Conservation (phyloP, 2,329 filamentous ascomycete genomes). For the Sclerotinia glacialis region DNA sequence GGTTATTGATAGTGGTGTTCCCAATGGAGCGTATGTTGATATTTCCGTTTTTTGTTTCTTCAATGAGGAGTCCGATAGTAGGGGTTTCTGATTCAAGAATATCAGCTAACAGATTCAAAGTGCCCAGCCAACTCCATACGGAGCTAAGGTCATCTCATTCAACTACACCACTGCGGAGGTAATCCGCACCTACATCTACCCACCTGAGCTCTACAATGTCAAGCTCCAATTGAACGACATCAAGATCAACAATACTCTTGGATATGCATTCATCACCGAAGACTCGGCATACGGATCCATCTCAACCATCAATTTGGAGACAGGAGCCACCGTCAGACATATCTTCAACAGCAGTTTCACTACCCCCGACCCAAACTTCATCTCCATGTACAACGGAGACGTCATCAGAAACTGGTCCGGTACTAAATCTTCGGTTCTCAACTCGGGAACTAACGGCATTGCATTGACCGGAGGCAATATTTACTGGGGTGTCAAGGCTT, state of each 20-base stretch:
- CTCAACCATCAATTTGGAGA: not conserved
- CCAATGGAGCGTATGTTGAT: slow-evolving; percentile 6
- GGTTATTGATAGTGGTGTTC: slow-evolving; percentile 8
- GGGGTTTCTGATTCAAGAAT: not conserved
- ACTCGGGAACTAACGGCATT: not conserved
- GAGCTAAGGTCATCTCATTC: slow-evolving; percentile 5
- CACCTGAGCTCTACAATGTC: slow-evolving; percentile 9
- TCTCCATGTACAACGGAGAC: slow-evolving; percentile 11
- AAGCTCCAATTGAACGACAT: slow-evolving; percentile 1
- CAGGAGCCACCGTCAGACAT: not conserved
- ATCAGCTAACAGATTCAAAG: not conserved
- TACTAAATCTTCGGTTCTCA: not conserved
- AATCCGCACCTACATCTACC: slow-evolving; percentile 7
- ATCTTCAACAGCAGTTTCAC: slow-evolving; percentile 5
- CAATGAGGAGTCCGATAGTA: not conserved
- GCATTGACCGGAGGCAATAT: not conserved
- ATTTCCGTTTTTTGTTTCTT: not conserved
- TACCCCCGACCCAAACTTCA: not conserved
- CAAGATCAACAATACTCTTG: slow-evolving; percentile 1
- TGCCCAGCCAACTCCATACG: not conserved
- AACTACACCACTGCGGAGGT: slow-evolving; percentile 5
- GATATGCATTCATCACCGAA: slow-evolving; percentile 11
- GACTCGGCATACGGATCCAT: slow-evolving; percentile 2
- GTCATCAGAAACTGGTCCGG: slow-evolving; percentile 10
- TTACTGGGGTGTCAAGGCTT: slow-evolving; percentile 11